Evolutionary conservation across 768 basidiomycete genomes (phyloP).

Genomic region (Amanita fuliginea): DNA sequence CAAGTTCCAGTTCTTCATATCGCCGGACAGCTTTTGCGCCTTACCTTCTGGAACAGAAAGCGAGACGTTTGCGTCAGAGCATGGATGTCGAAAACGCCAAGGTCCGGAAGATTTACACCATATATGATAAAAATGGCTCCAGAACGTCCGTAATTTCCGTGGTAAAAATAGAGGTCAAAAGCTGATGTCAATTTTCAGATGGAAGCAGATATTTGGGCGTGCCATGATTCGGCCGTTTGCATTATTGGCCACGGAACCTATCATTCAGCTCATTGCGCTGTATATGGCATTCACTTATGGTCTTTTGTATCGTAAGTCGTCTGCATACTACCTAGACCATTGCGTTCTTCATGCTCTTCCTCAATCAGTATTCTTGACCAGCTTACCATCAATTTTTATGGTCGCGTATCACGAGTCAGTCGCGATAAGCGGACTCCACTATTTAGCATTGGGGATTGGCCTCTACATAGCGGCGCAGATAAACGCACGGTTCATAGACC

Average conservation of each 20-base stretch:
- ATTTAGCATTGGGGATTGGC: slow-evolving; percentile 61
- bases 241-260: slow-evolving; percentile 49
- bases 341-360: neutral
- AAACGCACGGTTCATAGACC: slow-evolving; percentile 48
- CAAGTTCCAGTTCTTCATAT: slow-evolving; percentile 14
- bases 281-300: slow-evolving; percentile 70
- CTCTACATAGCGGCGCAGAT: slow-evolving; percentile 38
- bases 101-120: slow-evolving; percentile 29
- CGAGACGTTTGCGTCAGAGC: slow-evolving; percentile 28
- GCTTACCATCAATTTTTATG: slow-evolving; percentile 48
- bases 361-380: slow-evolving; percentile 51
- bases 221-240: slow-evolving; percentile 60
- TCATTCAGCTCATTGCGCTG: slow-evolving; percentile 53
- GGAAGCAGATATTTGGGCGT: slow-evolving; percentile 36
- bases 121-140: slow-evolving; percentile 30
- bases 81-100: slow-evolving; percentile 38
- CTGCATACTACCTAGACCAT: neutral
- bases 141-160: slow-evolving; percentile 27
- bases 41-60: slow-evolving; percentile 38
- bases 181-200: slow-evolving; percentile 22
- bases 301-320: slow-evolving; percentile 37
- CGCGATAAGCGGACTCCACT: slow-evolving; percentile 59
- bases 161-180: neutral
- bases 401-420: slow-evolving; percentile 39
- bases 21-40: slow-evolving; percentile 31